Percentiles rank a stretch among this genome's conserved stretches.
Evolutionary conservation across 2,329 filamentous ascomycete genomes (phyloP).

Genomic region (Colletotrichum musicola): DNA sequence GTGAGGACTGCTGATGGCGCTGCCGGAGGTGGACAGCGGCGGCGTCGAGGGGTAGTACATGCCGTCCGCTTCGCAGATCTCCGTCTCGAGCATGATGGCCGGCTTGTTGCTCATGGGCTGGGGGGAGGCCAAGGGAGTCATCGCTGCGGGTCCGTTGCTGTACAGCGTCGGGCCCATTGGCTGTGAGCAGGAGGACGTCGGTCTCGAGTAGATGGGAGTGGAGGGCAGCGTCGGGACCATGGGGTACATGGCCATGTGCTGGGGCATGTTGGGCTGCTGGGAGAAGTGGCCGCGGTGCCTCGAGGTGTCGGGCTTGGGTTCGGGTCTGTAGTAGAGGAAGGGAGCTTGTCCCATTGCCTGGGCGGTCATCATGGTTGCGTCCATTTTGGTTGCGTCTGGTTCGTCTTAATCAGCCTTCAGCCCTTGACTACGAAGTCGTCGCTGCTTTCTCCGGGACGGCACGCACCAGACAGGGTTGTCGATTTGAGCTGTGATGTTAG

Average conservation of each 20-base stretch:
- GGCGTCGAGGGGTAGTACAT: conserved; percentile 88
- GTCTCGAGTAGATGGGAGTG: conserved; percentile 74
- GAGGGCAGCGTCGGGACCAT: conserved; percentile 70
- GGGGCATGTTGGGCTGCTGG: conserved; percentile 57
- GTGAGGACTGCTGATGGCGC: conserved; percentile 83
- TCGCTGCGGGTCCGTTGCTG: conserved; percentile 69
- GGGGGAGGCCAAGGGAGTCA: conserved; percentile 83
- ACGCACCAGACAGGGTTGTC: conserved; percentile 48
- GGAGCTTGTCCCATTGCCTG: conserved; percentile 77
- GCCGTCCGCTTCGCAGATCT: conserved; percentile 70
- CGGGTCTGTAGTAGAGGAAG: conserved; percentile 90
- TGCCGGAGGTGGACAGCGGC: conserved; percentile 86
- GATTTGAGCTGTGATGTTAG: conserved; percentile 32
- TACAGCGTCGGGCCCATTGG: conserved; percentile 66
- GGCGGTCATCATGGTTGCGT: conserved; percentile 67
- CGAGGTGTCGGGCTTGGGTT: conserved; percentile 75
- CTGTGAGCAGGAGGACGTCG: conserved; percentile 75
- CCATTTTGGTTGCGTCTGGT: conserved; percentile 67
- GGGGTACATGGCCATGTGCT: conserved; percentile 66
- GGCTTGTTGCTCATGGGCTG: conserved; percentile 78
- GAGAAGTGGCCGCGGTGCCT: conserved; percentile 82
- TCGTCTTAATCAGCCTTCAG: conserved; percentile 41
- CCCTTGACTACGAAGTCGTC: neutral
- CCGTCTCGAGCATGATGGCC: conserved; percentile 82
- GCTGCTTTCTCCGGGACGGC: conserved; percentile 19